Evolutionary conservation across 106 monocot species (phyloP).

Genomic region (Dioscorea dumetorum): DNA sequence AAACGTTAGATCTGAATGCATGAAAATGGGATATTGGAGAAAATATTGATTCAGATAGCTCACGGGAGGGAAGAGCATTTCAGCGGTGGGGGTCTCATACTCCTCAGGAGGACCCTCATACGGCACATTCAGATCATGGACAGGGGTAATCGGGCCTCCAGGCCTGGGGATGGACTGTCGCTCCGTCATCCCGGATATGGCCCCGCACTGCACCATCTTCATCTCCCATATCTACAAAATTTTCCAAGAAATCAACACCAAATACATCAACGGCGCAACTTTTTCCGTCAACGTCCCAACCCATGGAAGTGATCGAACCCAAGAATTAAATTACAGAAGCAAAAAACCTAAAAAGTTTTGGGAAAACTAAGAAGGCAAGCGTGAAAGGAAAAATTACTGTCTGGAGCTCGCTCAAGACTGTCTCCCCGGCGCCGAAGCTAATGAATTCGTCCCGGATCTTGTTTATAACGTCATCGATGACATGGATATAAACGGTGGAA

Average conservation of each 20-base stretch:
- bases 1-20: not conserved
- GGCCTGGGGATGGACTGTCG: conserved; percentile 27
- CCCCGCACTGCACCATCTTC: conserved; percentile 94
- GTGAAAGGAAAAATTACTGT: conserved; percentile 39
- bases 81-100: conserved; percentile 95
- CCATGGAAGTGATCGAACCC: not conserved
- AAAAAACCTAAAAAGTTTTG: not conserved
- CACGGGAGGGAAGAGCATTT: conserved; percentile 99
- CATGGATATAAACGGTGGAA: conserved; percentile 68
- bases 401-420: conserved; percentile 73
- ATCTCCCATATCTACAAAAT: conserved; percentile 76
- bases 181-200: conserved; percentile 49
- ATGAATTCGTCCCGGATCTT: conserved; percentile 87
- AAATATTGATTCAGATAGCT: not conserved
- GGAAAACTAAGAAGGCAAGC: not conserved
- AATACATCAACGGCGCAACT: not conserved
- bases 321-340: not conserved
- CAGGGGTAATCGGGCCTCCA: conserved; percentile 50
- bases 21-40: not conserved
- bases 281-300: too few species aligned
- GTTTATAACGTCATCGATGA: conserved; percentile 81
- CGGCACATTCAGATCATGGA: conserved; percentile 95
- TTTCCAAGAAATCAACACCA: not conserved
- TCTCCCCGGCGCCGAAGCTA: conserved; percentile 58
- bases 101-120: conserved; percentile 83